Percentiles rank a stretch among this genome's conserved stretches.
Conservation (phyloP, 768 basidiomycete species). For the Kwoniella botswanensis region DNA sequence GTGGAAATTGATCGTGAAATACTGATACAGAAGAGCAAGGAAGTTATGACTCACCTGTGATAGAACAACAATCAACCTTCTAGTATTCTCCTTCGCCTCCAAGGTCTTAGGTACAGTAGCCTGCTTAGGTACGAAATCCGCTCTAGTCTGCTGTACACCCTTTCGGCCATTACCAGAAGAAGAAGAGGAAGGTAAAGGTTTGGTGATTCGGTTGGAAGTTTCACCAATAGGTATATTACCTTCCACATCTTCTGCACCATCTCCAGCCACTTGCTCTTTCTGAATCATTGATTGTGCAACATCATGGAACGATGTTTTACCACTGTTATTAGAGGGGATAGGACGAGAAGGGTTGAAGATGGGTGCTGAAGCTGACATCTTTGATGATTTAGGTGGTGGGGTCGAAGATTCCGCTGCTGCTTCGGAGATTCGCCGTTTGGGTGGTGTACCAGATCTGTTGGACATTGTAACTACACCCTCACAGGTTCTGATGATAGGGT, state of each 20-base stretch:
- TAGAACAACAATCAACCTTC: slow-evolving; percentile 84
- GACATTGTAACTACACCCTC: slow-evolving; percentile 12
- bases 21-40: too few relatives aligned
- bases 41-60: slow-evolving; percentile 50
- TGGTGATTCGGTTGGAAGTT: slow-evolving; percentile 35
- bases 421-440: slow-evolving; percentile 37
- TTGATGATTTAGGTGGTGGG: slow-evolving; percentile 39
- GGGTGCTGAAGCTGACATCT: slow-evolving; percentile 51
- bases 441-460: slow-evolving; percentile 30
- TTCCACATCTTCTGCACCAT: slow-evolving; percentile 20
- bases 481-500: neutral
- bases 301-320: slow-evolving; percentile 21
- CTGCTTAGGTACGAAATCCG: slow-evolving; percentile 69
- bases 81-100: slow-evolving; percentile 60
- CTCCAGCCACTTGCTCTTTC: slow-evolving; percentile 3
- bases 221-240: slow-evolving; percentile 17
- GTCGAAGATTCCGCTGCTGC: neutral
- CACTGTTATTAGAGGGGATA: slow-evolving; percentile 5
- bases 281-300: slow-evolving; percentile 10
- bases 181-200: slow-evolving; percentile 44
- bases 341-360: slow-evolving; percentile 46
- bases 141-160: slow-evolving; percentile 9
- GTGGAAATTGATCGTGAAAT: too few relatives aligned
- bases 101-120: slow-evolving; percentile 70
- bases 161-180: slow-evolving; percentile 13